Conservation (phyloP, 1,139 yeast genomes). For the Oligophagozyma castellii region DNA sequence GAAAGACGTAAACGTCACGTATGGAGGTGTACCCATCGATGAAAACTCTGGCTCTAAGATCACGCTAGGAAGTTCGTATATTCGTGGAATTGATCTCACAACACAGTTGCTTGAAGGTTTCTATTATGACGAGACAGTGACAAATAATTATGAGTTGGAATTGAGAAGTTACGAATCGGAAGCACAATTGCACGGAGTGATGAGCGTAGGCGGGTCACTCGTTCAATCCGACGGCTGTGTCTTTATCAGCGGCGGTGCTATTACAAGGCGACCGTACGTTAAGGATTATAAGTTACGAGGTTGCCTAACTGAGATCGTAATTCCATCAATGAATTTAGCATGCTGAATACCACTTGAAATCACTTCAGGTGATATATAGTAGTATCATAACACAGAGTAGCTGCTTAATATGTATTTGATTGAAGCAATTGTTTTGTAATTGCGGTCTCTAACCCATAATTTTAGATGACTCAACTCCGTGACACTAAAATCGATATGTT, state of each 20-base stretch:
- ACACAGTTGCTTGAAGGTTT: slow-evolving; percentile 13
- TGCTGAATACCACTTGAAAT: too few species aligned
- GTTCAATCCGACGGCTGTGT: slow-evolving; percentile 2
- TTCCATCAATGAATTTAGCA: slow-evolving; percentile 3
- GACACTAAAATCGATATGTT: too few species aligned
- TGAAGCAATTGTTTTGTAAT: too few species aligned
- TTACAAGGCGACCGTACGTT: slow-evolving; percentile 1
- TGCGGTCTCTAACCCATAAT: too few species aligned
- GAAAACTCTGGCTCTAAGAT: slow-evolving; percentile 3
- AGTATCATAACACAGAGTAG: too few species aligned
- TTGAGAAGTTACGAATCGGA: neutral
- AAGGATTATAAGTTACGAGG: slow-evolving; percentile 2
- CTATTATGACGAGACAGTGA: neutral
- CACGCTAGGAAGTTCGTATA: slow-evolving; percentile 7
- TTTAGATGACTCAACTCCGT: too few species aligned
- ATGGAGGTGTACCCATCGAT: slow-evolving; percentile 2
- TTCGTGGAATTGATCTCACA: slow-evolving; percentile 14
- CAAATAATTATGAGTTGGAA: neutral
- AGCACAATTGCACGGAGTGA: neutral
- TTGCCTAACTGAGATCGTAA: slow-evolving; percentile 2
- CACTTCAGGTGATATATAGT: too few species aligned
- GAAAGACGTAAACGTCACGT: slow-evolving; percentile 11
- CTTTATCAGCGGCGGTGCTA: slow-evolving; percentile 2
- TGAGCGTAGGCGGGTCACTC: slow-evolving; percentile 3
- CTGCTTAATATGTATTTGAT: too few species aligned